These are phyloP conservation scores for Jamesozyma piceae DNA, from an alignment of 805 yeast genomes.

Conservation along the genomic window DNA sequence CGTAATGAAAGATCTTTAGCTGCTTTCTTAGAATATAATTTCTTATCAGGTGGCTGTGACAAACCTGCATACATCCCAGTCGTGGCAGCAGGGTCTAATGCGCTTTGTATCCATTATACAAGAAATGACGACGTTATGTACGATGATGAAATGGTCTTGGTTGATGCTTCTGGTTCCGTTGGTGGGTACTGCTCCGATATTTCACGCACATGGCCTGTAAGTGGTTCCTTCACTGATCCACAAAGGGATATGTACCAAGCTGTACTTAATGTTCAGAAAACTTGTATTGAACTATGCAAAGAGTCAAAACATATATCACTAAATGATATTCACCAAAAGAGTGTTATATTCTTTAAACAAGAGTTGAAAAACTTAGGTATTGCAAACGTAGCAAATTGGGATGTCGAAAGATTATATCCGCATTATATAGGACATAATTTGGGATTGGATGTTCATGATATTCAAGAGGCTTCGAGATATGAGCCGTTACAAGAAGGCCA, in stretches of 20 bases:
- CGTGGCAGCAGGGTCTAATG: constrained; percentile 87
- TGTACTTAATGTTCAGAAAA: constrained; percentile 71
- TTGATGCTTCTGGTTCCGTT: constrained; percentile 88
- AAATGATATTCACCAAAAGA: constrained; percentile 65
- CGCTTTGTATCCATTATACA: constrained; percentile 87
- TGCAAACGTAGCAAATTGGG: constrained; percentile 39
- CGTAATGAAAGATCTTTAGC: constrained; percentile 69
- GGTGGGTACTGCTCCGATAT: constrained; percentile 97
- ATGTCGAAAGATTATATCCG: constrained; percentile 60
- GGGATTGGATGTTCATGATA: constrained; percentile 86
- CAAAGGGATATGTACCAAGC: constrained; percentile 85
- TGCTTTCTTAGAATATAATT: constrained; percentile 71
- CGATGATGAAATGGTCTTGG: constrained; percentile 73
- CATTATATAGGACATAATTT: constrained; percentile 94
- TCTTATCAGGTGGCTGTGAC: constrained; percentile 82
- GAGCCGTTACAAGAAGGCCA: constrained; percentile 53
- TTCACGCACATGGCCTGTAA: constrained; percentile 92
- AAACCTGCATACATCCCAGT: constrained; percentile 89
- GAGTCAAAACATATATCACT: constrained; percentile 45
- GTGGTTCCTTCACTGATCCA: constrained; percentile 61
- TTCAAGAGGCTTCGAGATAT: constrained; percentile 53
- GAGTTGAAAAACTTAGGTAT: constrained; percentile 74
- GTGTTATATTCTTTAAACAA: constrained; percentile 47
- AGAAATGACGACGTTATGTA: constrained; percentile 77
- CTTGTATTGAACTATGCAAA: constrained; percentile 64